Conservation (phyloP, 805 yeast genomes). For the Ogataea philodendri region DNA sequence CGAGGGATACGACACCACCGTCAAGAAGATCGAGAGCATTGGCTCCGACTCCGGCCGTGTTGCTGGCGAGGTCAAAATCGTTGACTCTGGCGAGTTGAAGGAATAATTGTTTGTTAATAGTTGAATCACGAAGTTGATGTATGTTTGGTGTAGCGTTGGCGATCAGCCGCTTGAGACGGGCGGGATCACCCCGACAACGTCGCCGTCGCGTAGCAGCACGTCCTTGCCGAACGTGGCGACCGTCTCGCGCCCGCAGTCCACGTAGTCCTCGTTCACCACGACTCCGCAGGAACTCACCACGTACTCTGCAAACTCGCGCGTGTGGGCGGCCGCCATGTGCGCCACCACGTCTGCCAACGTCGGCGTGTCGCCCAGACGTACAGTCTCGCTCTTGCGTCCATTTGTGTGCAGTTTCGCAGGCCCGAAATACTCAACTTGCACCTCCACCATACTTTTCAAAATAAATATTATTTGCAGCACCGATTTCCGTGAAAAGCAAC, state of each 20-base stretch:
- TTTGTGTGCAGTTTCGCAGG: constrained; percentile 32
- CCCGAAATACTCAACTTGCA: constrained; percentile 32
- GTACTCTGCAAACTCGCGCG: constrained; percentile 22
- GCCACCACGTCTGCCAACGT: constrained; percentile 11
- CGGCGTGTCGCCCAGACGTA: constrained; percentile 1
- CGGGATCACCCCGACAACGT: constrained; percentile 30
- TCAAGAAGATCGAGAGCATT: constrained; percentile 75
- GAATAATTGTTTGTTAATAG: no score
- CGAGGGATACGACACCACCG: constrained; percentile 80
- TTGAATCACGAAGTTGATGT: no score
- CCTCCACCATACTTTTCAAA: constrained; percentile 9
- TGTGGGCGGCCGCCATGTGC: constrained; percentile 11
- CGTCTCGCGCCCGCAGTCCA: constrained; percentile 20
- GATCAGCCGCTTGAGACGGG: constrained; percentile 34
- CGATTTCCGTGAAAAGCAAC: not conserved
- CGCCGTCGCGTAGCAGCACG: constrained; percentile 15
- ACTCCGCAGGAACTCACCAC: constrained; percentile 28
- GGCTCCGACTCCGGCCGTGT: constrained; percentile 52
- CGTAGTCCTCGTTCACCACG: constrained; percentile 29
- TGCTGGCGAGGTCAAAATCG: constrained; percentile 47
- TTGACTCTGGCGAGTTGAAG: constrained; percentile 56
- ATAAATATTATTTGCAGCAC: constrained; percentile 1
- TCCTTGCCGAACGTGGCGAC: constrained; percentile 8
- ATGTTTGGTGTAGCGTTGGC: not conserved
- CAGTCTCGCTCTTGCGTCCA: constrained; percentile 16